Evolutionary conservation across 73 alveolate species (phyloP).

Genomic region (Urostyla sp.): DNA sequence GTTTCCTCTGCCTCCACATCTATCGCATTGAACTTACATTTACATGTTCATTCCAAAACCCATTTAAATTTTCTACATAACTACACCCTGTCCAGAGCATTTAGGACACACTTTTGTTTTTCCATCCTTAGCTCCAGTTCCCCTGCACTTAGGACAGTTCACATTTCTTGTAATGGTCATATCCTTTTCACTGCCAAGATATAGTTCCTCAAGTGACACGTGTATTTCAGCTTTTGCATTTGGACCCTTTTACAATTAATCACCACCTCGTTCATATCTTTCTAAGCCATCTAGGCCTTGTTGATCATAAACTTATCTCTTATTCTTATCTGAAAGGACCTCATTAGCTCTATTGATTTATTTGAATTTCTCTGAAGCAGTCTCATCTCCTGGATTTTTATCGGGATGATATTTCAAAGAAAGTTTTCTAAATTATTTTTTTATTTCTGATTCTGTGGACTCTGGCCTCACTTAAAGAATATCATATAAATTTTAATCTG

Average conservation of each 20-base stretch:
- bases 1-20: slow-evolving; percentile 95
- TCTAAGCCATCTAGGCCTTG: slow-evolving; percentile 95
- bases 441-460: slow-evolving; percentile 74
- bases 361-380: slow-evolving; percentile 82
- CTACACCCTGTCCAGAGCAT: slow-evolving; percentile 94
- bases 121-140: slow-evolving; percentile 98
- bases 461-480: slow-evolving; percentile 60
- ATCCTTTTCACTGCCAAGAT: slow-evolving; percentile 82
- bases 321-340: slow-evolving; percentile 90
- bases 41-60: slow-evolving; percentile 93
- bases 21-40: slow-evolving; percentile 91
- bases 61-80: slow-evolving; percentile 80
- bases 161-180: slow-evolving; percentile 86
- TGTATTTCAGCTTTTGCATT: slow-evolving; percentile 84
- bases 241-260: slow-evolving; percentile 89
- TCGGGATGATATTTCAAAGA: slow-evolving; percentile 89
- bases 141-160: slow-evolving; percentile 91
- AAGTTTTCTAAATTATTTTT: slow-evolving; percentile 81
- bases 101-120: slow-evolving; percentile 90
- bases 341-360: slow-evolving; percentile 91
- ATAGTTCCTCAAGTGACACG: slow-evolving; percentile 92
- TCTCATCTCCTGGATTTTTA: slow-evolving; percentile 82
- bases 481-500: slow-evolving; percentile 65
- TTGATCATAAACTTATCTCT: slow-evolving; percentile 87
- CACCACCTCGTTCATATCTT: slow-evolving; percentile 68